Evolutionary conservation across 164 flowering plant genomes (phyloP), one percentile per base, ranked within the genome.

Genomic region (Nymphaea colorata): DNA sequence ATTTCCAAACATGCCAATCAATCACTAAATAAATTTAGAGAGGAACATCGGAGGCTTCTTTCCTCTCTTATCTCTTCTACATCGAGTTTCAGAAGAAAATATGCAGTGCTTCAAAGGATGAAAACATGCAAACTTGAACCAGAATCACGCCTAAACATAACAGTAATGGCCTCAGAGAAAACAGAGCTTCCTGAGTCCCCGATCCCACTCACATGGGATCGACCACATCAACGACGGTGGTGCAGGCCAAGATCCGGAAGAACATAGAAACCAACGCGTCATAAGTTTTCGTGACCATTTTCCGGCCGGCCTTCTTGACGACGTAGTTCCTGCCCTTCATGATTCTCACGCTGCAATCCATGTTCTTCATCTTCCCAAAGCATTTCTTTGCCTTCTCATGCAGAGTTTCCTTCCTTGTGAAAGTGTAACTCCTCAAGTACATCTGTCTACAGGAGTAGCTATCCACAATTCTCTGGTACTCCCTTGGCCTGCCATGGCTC

Each of bases 401-500:
- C 53, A 73, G 70, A 0, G 67, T 82, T 60, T 89, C 94, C 74
- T 89, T 79, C 78, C 80, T 83, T 0, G 91, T 79, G 68, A 92
- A 92, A 0, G 85, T 85, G 75, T 92, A 89, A 79, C 98, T 92
- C 68, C 89, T 74, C 62, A 92, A 70, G 61, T 84, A 92, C 76
- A 89, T 69, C 69, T 89, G 94, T 76, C 98, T 68, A 77, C 96
- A 89, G 0, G 94, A 92, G 10, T 83, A 76, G 70, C 91, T 81
- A 71, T 89, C 98, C 72, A 92, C 93, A 53, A 92, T 87, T 66
- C 81, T 72, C 0, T 89, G 82, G 55, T 7, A 47, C 7, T 47
- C 55, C 55, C 55, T 47, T 47, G 55, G 55, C 55, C 55, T 47
- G 7, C 11, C 7, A 47, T 47, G 7, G 12, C 11, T 6, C 11